Percentiles rank a stretch among this genome's conserved stretches.
Conservation (phyloP, 148 eudicot species). For the Polygonum maritimum region DNA sequence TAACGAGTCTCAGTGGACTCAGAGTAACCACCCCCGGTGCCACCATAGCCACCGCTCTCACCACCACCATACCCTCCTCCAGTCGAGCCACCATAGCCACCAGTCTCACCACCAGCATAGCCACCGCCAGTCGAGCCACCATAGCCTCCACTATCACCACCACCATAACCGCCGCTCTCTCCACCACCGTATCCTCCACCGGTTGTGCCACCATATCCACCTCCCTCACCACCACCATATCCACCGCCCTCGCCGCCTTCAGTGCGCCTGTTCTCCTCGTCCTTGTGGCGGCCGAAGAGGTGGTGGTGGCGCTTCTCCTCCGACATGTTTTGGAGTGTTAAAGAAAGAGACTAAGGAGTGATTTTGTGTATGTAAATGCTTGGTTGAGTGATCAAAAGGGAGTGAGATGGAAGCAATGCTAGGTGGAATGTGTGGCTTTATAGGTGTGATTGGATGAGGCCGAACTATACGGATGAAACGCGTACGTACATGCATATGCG, state of each 20-base stretch:
- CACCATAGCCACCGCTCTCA: not conserved
- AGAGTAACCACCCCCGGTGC: not conserved
- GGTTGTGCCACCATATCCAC: not conserved
- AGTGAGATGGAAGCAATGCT: not conserved
- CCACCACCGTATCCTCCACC: conserved; percentile 3
- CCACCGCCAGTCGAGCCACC: not conserved
- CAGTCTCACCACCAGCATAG: not conserved
- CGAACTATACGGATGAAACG: not conserved
- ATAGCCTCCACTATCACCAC: too few relatives aligned
- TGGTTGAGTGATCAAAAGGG: not conserved
- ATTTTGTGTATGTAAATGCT: not conserved
- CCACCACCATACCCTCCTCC: too few relatives aligned
- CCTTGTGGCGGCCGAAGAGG: conserved; percentile 11
- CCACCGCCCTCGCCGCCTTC: too few relatives aligned
- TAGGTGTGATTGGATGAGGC: not conserved
- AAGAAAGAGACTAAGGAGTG: not conserved
- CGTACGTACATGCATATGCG: not conserved
- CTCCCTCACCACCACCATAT: not conserved
- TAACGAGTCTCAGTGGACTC: too few relatives aligned
- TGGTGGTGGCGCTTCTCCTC: conserved; percentile 15
- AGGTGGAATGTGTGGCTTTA: not conserved
- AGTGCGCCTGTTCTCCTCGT: not conserved
- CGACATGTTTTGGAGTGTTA: not conserved
- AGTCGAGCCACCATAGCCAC: not conserved
- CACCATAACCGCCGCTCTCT: not conserved